These are phyloP conservation scores for Quercus variabilis DNA, from an alignment of 306 rosid genomes.

Conservation along the genomic window DNA sequence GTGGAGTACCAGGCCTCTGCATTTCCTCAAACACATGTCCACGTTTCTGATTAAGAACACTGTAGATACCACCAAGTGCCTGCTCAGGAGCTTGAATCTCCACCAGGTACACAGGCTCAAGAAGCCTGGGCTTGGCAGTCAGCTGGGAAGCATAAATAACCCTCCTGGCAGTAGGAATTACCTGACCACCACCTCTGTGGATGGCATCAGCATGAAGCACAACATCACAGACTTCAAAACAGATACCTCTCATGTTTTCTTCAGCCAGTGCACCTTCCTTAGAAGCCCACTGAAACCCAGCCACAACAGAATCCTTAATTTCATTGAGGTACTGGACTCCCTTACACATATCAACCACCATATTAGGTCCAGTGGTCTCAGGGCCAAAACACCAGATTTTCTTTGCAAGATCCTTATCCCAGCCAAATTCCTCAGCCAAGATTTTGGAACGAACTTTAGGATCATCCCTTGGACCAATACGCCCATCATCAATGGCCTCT, in stretches of 20 bases:
- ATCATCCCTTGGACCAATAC: constrained; percentile 81
- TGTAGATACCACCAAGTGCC: constrained; percentile 78
- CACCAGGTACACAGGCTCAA: constrained; percentile 77
- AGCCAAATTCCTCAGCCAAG: constrained; percentile 58
- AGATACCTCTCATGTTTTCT: constrained; percentile 78
- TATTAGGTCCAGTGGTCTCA: constrained; percentile 76
- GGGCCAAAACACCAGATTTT: constrained; percentile 94
- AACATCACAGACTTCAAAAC: constrained; percentile 78
- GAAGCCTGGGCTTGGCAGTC: constrained; percentile 79
- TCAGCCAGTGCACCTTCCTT: constrained; percentile 82
- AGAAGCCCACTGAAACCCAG: constrained; percentile 87
- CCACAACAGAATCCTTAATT: constrained; percentile 78
- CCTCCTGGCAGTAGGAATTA: constrained; percentile 80
- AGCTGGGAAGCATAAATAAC: constrained; percentile 71
- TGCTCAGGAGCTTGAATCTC: constrained; percentile 89
- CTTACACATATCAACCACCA: constrained; percentile 91
- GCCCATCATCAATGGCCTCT: constrained; percentile 77
- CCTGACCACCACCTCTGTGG: constrained; percentile 87
- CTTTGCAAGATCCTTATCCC: constrained; percentile 90
- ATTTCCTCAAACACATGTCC: constrained; percentile 75
- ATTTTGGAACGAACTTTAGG: constrained; percentile 67
- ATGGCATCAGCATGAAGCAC: constrained; percentile 78
- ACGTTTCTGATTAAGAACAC: constrained; percentile 80
- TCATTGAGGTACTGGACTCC: constrained; percentile 83
- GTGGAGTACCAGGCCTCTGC: constrained; percentile 82